Percentiles rank a stretch among this genome's conserved stretches.
Conservation (phyloP, 139 green algal genomes). For the Chlorella vulgaris region DNA sequence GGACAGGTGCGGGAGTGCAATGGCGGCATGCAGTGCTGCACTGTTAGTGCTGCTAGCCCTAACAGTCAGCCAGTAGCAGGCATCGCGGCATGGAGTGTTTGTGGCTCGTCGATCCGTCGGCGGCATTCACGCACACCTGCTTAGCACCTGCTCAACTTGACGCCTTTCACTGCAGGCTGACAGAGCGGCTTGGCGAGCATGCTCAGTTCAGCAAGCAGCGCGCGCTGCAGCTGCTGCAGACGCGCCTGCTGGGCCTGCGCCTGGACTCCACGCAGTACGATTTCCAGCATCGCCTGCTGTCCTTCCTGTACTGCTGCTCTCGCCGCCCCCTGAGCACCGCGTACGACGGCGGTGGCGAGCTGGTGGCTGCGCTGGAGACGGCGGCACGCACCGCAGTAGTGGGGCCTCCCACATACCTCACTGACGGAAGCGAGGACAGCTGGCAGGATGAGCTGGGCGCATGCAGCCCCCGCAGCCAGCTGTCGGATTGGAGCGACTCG, state of each 20-base stretch:
- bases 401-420: slow-evolving; percentile 24
- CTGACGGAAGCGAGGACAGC: slow-evolving; percentile 12
- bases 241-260: neutral
- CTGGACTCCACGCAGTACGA: slow-evolving; percentile 30
- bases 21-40: neutral
- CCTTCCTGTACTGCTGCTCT: slow-evolving; percentile 18
- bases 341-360: neutral
- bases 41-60: no score
- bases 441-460: neutral
- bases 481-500: slow-evolving; percentile 30
- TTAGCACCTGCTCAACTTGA: no score
- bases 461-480: slow-evolving; percentile 13
- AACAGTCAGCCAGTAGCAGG: no score
- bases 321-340: neutral
- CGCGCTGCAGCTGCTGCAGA: slow-evolving; percentile 18
- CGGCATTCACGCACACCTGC: no score
- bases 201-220: slow-evolving; percentile 40
- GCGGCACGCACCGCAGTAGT: slow-evolving; percentile 13
- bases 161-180: no score
- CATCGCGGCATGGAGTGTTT: no score
- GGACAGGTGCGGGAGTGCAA: neutral
- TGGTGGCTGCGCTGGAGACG: slow-evolving; percentile 3
- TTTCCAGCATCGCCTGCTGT: slow-evolving; percentile 29
- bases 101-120: no score
- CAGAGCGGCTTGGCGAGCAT: slow-evolving; percentile 22